A percentile compares a stretch with the other conserved stretches of the same genome.
Evolutionary conservation across 495 filamentous ascomycete genomes (phyloP).

Genomic region (Podospora tetraspora): DNA sequence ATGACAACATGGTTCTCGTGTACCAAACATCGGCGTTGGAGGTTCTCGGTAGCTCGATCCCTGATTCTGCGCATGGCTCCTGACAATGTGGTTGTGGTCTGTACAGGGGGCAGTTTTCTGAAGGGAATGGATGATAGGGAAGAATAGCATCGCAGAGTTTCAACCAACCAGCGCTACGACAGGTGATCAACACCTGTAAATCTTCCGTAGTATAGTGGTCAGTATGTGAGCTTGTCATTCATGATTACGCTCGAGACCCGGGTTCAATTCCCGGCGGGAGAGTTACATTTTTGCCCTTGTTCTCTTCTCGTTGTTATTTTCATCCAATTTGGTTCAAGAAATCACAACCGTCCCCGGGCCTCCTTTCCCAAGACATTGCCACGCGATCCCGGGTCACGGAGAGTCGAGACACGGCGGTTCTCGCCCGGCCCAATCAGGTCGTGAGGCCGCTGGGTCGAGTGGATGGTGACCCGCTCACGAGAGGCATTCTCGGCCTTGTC

Average conservation of each 20-base stretch:
- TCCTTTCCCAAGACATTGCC: background rate
- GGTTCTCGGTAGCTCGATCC: background rate
- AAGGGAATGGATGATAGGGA: background rate
- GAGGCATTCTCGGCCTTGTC: background rate
- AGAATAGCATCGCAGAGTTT: background rate
- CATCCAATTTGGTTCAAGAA: background rate
- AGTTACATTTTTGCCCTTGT: constrained; percentile 16
- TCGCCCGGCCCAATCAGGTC: background rate
- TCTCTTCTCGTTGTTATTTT: background rate
- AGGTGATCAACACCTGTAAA: constrained; percentile 20
- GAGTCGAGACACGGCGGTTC: background rate
- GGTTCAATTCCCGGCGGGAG: constrained; percentile 32
- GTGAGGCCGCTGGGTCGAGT: background rate
- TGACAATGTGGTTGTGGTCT: background rate
- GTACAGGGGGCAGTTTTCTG: background rate
- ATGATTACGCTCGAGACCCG: constrained; percentile 25
- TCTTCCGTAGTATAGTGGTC: constrained; percentile 33
- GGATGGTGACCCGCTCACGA: constrained; percentile 6
- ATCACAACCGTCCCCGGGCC: background rate
- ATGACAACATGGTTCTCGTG: background rate
- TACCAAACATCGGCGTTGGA: background rate
- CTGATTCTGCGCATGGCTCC: background rate
- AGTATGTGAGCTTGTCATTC: constrained; percentile 30
- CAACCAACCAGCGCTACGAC: constrained; percentile 19
- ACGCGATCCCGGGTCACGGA: background rate